Percentiles rank a stretch among this genome's conserved stretches.
phyloP scores from a whole-genome alignment of 2,329 filamentous ascomycete species.

The Cercospora janseana region DNA sequence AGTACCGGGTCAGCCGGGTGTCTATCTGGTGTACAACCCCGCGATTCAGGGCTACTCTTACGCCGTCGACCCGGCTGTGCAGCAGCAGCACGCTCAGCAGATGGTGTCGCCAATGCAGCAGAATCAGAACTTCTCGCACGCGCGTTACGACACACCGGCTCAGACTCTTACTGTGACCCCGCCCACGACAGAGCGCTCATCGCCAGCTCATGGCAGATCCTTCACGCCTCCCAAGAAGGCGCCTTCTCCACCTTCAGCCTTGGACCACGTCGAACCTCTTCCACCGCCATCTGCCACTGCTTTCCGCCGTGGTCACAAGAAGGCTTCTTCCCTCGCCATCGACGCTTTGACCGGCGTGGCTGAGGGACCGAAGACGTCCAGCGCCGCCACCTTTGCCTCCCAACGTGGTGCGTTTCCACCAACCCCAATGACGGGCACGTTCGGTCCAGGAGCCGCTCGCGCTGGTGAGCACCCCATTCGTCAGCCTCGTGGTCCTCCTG shows the following conservation, averaged over 20 bases:
- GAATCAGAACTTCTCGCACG: constrained; percentile 27
- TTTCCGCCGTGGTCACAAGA: constrained; percentile 92
- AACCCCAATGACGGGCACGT: constrained; percentile 78
- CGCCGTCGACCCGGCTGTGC: constrained; percentile 66
- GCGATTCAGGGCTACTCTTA: constrained; percentile 81
- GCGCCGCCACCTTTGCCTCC: constrained; percentile 48
- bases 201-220: constrained; percentile 57
- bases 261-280: constrained; percentile 66
- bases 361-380: constrained; percentile 70
- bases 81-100: constrained; percentile 44
- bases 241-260: constrained; percentile 59
- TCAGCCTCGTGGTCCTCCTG: constrained; percentile 88
- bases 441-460: constrained; percentile 87
- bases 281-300: constrained; percentile 86
- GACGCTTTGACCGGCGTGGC: constrained; percentile 57
- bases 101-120: constrained; percentile 35
- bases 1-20: constrained; percentile 67
- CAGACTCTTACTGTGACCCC: constrained; percentile 75
- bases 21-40: constrained; percentile 82
- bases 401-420: constrained; percentile 60
- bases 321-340: constrained; percentile 69
- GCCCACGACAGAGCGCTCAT: constrained; percentile 57
- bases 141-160: constrained; percentile 35
- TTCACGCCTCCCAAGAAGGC: constrained; percentile 62
- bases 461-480: constrained; percentile 92